phyloP scores from a whole-genome alignment of 495 filamentous ascomycete genomes.

The Hypoxylon fuscum region DNA sequence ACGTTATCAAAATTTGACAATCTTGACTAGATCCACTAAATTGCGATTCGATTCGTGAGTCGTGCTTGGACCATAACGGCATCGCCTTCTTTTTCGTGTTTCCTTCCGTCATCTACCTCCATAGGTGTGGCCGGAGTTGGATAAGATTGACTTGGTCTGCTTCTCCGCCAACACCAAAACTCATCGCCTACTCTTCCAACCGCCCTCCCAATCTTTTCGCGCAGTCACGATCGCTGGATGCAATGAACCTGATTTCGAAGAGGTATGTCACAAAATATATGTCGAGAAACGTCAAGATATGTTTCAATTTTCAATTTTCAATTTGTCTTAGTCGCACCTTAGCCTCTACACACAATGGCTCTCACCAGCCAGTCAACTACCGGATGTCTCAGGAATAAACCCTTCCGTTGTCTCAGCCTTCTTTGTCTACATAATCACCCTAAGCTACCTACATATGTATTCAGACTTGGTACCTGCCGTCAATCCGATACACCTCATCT shows the following conservation, averaged over 20 bases:
- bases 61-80: conserved; percentile 12
- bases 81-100: conserved; percentile 10
- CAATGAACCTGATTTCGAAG: conserved; percentile 17
- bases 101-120: conserved; percentile 9
- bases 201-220: neutral
- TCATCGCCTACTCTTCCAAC: neutral
- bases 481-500: conserved; percentile 17
- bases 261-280: conserved; percentile 21
- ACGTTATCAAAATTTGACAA: conserved; percentile 25
- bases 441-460: neutral
- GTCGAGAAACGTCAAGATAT: neutral
- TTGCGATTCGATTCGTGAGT: conserved; percentile 17
- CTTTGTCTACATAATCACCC: conserved; percentile 16
- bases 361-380: neutral
- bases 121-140: neutral
- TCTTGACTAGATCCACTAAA: conserved; percentile 29
- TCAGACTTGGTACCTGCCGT: conserved; percentile 6
- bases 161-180: conserved; percentile 13
- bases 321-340: neutral
- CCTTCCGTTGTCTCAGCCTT: conserved; percentile 23
- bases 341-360: neutral
- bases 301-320: conserved; percentile 1
- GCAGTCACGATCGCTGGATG: neutral
- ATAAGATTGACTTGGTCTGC: conserved; percentile 15
- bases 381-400: neutral